Percentiles rank a stretch among this genome's conserved stretches.
These are phyloP conservation scores for Bipolaris gigantea DNA, from an alignment of 2,329 filamentous ascomycete genomes.

Conservation along the genomic window DNA sequence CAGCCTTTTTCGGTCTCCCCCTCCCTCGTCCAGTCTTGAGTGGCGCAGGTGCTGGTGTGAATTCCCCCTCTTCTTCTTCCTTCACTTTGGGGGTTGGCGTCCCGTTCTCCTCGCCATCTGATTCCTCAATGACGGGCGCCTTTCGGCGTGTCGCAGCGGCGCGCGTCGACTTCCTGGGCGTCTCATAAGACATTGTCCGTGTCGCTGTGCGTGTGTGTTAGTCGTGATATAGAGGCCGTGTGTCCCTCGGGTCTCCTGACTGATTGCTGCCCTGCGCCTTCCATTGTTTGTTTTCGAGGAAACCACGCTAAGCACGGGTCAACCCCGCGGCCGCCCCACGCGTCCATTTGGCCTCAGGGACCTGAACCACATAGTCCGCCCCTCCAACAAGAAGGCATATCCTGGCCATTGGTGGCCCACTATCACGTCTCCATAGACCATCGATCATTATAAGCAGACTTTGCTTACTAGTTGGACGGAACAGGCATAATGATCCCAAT, in stretches of 20 bases:
- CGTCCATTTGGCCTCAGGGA: neutral
- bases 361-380: neutral
- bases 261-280: conserved; percentile 9
- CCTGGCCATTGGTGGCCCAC: neutral
- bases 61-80: conserved; percentile 73
- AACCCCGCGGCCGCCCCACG: conserved; percentile 17
- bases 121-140: conserved; percentile 70
- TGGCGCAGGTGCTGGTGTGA: conserved; percentile 73
- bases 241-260: conserved; percentile 9
- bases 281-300: conserved; percentile 23
- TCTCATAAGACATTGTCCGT: conserved; percentile 44
- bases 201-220: conserved; percentile 16
- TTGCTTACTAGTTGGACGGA: neutral
- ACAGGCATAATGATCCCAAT: neutral
- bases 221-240: conserved; percentile 10
- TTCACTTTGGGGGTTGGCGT: conserved; percentile 56
- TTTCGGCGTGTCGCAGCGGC: conserved; percentile 67
- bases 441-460: neutral
- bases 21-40: conserved; percentile 60
- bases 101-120: conserved; percentile 73
- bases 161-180: conserved; percentile 60
- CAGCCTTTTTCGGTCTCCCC: conserved; percentile 53
- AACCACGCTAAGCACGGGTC: conserved; percentile 27
- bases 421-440: neutral
- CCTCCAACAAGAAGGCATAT: neutral